phyloP scores from a whole-genome alignment of 495 filamentous ascomycete genomes.

The Hypoxylon rickii region DNA sequence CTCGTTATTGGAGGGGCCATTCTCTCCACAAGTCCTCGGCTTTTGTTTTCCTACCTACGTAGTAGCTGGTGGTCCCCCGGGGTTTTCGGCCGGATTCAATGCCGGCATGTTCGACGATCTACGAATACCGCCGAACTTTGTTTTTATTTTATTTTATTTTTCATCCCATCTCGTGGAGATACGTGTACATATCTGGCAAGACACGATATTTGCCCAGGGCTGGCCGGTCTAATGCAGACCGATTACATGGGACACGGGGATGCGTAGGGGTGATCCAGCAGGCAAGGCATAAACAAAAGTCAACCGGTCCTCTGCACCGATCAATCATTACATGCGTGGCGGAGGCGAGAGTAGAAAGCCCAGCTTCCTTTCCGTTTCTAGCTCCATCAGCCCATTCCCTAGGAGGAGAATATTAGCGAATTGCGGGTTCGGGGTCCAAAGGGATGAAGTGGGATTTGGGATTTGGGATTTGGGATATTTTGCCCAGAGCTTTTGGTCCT shows the following conservation, averaged over 20 bases:
- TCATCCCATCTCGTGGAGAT: neutral
- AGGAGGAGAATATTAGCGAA: constrained; percentile 32
- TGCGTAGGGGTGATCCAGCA: constrained; percentile 3
- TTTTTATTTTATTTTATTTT: too few species aligned
- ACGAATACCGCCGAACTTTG: constrained; percentile 25
- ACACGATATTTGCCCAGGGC: too few species aligned
- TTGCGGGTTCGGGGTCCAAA: constrained; percentile 25
- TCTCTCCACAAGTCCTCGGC: constrained; percentile 35
- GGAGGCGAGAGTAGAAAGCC: constrained; percentile 19
- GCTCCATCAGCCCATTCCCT: constrained; percentile 34
- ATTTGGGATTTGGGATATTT: neutral
- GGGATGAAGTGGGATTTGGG: constrained; percentile 20
- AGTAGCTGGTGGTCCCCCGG: constrained; percentile 27
- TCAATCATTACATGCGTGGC: constrained; percentile 32
- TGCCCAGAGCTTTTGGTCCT: constrained; percentile 19
- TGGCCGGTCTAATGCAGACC: constrained; percentile 12
- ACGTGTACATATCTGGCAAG: neutral
- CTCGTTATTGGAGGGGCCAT: constrained; percentile 25
- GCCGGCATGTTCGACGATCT: constrained; percentile 29
- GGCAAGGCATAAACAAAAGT: constrained; percentile 15
- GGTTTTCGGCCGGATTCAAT: constrained; percentile 31
- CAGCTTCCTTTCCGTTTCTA: constrained; percentile 30
- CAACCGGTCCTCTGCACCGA: constrained; percentile 20
- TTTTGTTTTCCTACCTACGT: constrained; percentile 37
- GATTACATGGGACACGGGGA: too few species aligned